Evolutionary conservation across 1,284 basidiomycete genomes (phyloP), one percentile per base, ranked within the genome.

Genomic region (Ganoderma lucidum): DNA sequence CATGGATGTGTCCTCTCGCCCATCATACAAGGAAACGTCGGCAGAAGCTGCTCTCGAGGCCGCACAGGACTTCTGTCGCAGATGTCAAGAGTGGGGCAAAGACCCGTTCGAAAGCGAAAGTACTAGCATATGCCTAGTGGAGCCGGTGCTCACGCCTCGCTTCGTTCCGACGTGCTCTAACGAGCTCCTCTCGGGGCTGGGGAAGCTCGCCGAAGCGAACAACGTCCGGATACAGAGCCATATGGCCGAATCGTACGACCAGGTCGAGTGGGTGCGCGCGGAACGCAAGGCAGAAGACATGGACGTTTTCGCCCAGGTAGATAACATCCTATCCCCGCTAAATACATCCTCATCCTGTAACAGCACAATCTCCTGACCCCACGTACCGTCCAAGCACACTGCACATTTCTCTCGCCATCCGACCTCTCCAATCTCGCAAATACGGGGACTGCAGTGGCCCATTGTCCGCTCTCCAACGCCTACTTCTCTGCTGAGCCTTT

Each of bases 391-490:
- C 93, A 95, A 83, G 94, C 94, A 0, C 94, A 96, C 77, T 96
- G 95, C 80, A 96, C 95, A 1, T 94, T 91, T 80, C 84, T 95
- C 32, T 78, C 82, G 28, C 69, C 79, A 0, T 79, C 84, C 0
- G 84, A 88, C 35, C 83, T 94, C 17, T 75, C 80, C 0, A 84
- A 83, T n/a, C 81, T 96, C 12, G 81, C 83, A 1, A 74, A 75
- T 4, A 80, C 79, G 42, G 87, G 89, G 8, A 87, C 90, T 0
- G 84, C 92, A 1, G 83, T 96, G 32, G 93, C 94, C 0, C 93
- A 95, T 74, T 96, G 95, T 77, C 95, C 94, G 0, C 83, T 96
- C 14, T 95, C 93, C 0, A 96, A 96, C 75, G 86, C 88, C 0
- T 96, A 96, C 80, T 95, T 96, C 79, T 95, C 93, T 0, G 87